phyloP scores from a whole-genome alignment of 495 filamentous ascomycete species.

The Aspergillus panamensis region DNA sequence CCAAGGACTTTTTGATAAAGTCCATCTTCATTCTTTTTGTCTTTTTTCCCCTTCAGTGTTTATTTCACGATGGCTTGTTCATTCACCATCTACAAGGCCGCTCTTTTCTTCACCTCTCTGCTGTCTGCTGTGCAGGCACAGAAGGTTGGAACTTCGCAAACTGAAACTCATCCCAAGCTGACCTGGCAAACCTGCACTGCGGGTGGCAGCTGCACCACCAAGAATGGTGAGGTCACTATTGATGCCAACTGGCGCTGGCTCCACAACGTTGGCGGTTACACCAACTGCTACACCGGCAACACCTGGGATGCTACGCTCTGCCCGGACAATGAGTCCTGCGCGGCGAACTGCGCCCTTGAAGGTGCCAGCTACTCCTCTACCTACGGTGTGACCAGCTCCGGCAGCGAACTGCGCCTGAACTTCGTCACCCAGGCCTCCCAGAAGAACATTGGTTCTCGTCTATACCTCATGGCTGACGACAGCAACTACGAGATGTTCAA shows the following conservation, averaged over 20 bases:
- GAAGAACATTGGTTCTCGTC: constrained; percentile 54
- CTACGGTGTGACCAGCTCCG: constrained; percentile 55
- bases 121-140: constrained; percentile 40
- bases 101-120: constrained; percentile 28
- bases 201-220: constrained; percentile 48
- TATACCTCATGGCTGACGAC: constrained; percentile 56
- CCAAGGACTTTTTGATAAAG: too few relatives aligned
- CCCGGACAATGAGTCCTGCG: constrained; percentile 51
- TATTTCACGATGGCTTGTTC: constrained; percentile 14
- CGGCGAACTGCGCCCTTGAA: constrained; percentile 57
- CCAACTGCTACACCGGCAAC: constrained; percentile 65
- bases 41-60: constrained; percentile 1
- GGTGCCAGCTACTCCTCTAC: constrained; percentile 55
- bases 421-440: constrained; percentile 46
- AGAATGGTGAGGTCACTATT: constrained; percentile 53
- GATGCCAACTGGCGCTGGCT: constrained; percentile 67
- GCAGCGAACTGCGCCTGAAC: constrained; percentile 52
- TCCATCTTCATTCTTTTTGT: neutral
- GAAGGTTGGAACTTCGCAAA: constrained; percentile 51
- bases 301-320: constrained; percentile 55
- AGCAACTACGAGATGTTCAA: constrained; percentile 58
- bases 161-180: constrained; percentile 59
- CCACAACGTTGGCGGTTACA: constrained; percentile 47
- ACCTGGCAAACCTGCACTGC: constrained; percentile 54
- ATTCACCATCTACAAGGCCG: constrained; percentile 20